Percentiles rank a stretch among this genome's conserved stretches.
Conservation (phyloP, 83 land plant species). For the Diphasiastrum complanatum region DNA sequence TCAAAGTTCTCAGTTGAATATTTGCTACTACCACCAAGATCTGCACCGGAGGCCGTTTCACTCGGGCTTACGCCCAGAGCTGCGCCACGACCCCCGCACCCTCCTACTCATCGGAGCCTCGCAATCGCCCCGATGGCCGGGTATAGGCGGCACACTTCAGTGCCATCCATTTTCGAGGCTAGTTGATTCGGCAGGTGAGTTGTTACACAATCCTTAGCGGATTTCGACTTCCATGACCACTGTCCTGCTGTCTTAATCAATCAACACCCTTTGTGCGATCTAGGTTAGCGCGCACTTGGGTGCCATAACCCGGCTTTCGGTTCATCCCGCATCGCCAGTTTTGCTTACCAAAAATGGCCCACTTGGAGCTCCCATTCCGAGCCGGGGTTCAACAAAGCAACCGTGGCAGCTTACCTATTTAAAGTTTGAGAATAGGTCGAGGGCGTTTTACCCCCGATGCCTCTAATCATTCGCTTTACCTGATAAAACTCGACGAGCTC, state of each 20-base stretch:
- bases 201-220: constrained; percentile 36
- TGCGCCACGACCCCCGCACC: constrained; percentile 30
- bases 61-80: constrained; percentile 31
- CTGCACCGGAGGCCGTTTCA: constrained; percentile 34
- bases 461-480: constrained; percentile 32
- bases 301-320: constrained; percentile 35
- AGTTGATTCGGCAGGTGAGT: constrained; percentile 44
- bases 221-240: constrained; percentile 48
- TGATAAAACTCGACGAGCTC: constrained; percentile 27
- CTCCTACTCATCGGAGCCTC: no score
- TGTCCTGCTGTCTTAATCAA: constrained; percentile 31
- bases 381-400: constrained; percentile 19
- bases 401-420: constrained; percentile 31
- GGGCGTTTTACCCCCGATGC: constrained; percentile 30
- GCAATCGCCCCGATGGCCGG: constrained; percentile 28
- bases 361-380: constrained; percentile 36
- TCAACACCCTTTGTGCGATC: constrained; percentile 40
- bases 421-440: constrained; percentile 30
- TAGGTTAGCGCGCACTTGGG: constrained; percentile 48
- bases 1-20: constrained; percentile 59
- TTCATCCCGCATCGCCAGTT: constrained; percentile 48
- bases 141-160: constrained; percentile 30
- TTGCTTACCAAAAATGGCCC: constrained; percentile 51
- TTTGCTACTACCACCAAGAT: constrained; percentile 54
- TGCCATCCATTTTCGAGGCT: constrained; percentile 40